Percentiles rank a stretch among this genome's conserved stretches.
These are phyloP conservation scores for Xylaria telfairii DNA, from an alignment of 495 filamentous ascomycete species.

Conservation along the genomic window DNA sequence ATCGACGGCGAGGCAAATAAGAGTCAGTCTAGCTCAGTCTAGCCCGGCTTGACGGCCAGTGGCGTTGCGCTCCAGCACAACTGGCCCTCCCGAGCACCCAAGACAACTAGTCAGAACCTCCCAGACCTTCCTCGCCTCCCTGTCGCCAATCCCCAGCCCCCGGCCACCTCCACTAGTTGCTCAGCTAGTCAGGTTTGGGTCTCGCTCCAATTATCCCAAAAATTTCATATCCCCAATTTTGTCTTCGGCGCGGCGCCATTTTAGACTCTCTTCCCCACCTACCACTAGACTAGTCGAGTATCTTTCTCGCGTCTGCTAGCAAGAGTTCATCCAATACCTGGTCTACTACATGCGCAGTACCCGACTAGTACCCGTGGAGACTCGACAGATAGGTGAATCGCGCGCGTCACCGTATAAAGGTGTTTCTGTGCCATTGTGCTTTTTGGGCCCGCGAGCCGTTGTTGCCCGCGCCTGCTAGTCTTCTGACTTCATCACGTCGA, in stretches of 20 bases:
- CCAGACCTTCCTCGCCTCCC: constrained; percentile 23
- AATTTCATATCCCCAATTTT: constrained; percentile 19
- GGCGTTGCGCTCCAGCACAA: constrained; percentile 25
- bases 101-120: constrained; percentile 23
- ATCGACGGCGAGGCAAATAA: constrained; percentile 23
- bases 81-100: constrained; percentile 20
- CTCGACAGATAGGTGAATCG: constrained; percentile 17
- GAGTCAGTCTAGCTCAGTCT: constrained; percentile 31
- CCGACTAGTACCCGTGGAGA: constrained; percentile 21
- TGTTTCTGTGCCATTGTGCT: neutral
- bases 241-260: constrained; percentile 29
- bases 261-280: constrained; percentile 26
- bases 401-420: constrained; percentile 21
- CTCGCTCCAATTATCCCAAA: constrained; percentile 22
- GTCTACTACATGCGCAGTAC: constrained; percentile 1
- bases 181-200: constrained; percentile 23
- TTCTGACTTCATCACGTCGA: neutral
- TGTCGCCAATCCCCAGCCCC: constrained; percentile 24
- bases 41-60: constrained; percentile 26
- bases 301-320: constrained; percentile 17
- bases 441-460: neutral
- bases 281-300: constrained; percentile 24
- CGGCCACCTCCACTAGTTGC: constrained; percentile 25
- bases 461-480: neutral
- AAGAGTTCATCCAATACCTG: constrained; percentile 21